Base-by-base conservation (phyloP, 805 yeast genomes). In the Pichia gijzeniarum region DNA sequence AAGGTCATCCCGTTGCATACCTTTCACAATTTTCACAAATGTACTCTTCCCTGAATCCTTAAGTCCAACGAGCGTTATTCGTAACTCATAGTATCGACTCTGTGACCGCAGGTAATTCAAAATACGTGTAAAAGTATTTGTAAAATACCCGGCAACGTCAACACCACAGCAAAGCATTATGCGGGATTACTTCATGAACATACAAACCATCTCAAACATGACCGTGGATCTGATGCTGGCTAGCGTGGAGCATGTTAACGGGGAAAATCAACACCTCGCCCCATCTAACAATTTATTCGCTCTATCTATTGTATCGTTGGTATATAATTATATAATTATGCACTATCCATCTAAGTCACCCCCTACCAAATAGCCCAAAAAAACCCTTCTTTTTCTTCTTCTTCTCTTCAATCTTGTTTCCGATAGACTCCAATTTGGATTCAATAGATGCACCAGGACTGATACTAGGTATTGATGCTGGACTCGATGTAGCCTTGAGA, bases 21-120 rank as follows among this genome's bases (percentile, higher is more conserved):
- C 54, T 38, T 48, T 43, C 7, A 62, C 40, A 3, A 44, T 35
- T n/a, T 52, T 43, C n/a, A 55, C 49, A 5, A 61, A 51, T 33
- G 59, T 56, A 8, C 59, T 57, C 47, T 64, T 64, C 2, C 68
- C 68, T 3, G 66, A 44, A 44, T 57, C 58, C 12, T 51, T 53
- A 13, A 61, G 50, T 12, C 68, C 68, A n/a, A 64, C 34, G 13
- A 64, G 44, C 3, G 56, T 49, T 6, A 60, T 44, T 21, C 58
- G 56, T 40, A 61, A 41, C 43, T 60, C 60, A 35, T 55, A 59
- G 17, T 30, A 30, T 35, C 17, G n/a, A 12, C 41, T 18, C n/a
- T 28, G 13, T 13, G 9, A 14, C 12, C 13, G 6, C 19, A 39
- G 21, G 5, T 21, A 39, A 19, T 19, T 19, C 13, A 30, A 14